Evolutionary conservation across 2,329 filamentous ascomycete genomes (phyloP).

Genomic region (Parafenestella ontariensis): DNA sequence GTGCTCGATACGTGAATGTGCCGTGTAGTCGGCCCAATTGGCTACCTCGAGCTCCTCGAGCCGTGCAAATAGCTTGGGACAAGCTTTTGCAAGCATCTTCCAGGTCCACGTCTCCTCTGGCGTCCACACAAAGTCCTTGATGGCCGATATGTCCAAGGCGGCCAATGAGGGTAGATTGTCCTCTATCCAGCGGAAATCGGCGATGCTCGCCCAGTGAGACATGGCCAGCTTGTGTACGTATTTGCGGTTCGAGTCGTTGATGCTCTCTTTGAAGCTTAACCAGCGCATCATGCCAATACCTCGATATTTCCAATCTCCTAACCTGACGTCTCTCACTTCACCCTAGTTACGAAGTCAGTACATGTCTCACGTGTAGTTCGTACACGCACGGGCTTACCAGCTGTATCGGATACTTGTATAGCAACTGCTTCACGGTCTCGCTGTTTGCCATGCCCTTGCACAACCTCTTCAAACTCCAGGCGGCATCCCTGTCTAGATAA

Average conservation of each 20-base stretch:
- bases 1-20: conserved; percentile 46
- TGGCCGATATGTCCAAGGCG: conserved; percentile 43
- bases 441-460: conserved; percentile 43
- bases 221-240: conserved; percentile 46
- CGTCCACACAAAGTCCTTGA: conserved; percentile 49
- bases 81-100: conserved; percentile 42
- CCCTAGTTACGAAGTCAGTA: neutral
- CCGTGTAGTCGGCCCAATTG: conserved; percentile 48
- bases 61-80: conserved; percentile 38
- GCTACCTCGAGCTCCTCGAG: conserved; percentile 45
- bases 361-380: neutral
- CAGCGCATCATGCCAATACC: conserved; percentile 36
- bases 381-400: neutral
- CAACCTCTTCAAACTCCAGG: conserved; percentile 42
- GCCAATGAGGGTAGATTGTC: conserved; percentile 43
- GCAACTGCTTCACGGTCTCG: conserved; percentile 37
- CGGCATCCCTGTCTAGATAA: conserved; percentile 42
- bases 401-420: conserved; percentile 44
- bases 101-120: conserved; percentile 48
- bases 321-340: conserved; percentile 41
- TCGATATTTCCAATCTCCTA: conserved; percentile 45
- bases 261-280: conserved; percentile 39
- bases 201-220: conserved; percentile 46
- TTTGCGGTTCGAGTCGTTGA: conserved; percentile 40
- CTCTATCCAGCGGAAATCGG: conserved; percentile 48